These are phyloP conservation scores for Yamadazyma siamensis DNA, from an alignment of 1,139 yeast species.

Conservation along the genomic window DNA sequence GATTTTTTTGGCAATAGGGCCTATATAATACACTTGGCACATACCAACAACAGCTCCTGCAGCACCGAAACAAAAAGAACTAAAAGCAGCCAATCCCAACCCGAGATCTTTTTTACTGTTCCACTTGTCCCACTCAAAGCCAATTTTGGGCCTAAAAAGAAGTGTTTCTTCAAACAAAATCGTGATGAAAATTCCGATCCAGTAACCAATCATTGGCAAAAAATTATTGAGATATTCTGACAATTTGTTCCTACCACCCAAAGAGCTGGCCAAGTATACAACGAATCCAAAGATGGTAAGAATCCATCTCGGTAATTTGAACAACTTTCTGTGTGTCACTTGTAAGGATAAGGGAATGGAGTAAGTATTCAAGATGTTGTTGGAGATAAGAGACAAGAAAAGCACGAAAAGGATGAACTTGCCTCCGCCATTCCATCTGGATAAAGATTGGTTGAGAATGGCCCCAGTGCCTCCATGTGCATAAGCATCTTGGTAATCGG, in stretches of 20 bases:
- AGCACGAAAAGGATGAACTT: constrained; percentile 82
- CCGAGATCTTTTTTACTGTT: constrained; percentile 61
- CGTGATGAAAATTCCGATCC: constrained; percentile 80
- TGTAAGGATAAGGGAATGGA: constrained; percentile 84
- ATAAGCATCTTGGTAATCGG: constrained; percentile 49
- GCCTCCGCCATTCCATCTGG: constrained; percentile 61
- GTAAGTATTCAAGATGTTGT: constrained; percentile 91
- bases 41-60: constrained; percentile 86
- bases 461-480: constrained; percentile 83
- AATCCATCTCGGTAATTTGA: constrained; percentile 70
- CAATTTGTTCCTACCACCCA: constrained; percentile 19
- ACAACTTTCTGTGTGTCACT: constrained; percentile 71
- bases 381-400: constrained; percentile 81
- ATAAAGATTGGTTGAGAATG: constrained; percentile 72
- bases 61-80: constrained; percentile 78
- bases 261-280: constrained; percentile 47
- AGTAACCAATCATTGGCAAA: constrained; percentile 88
- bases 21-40: constrained; percentile 80
- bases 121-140: constrained; percentile 57
- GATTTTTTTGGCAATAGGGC: constrained; percentile 60
- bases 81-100: constrained; percentile 69
- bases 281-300: constrained; percentile 81
- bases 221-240: constrained; percentile 36
- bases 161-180: constrained; percentile 75
- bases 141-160: constrained; percentile 62